A percentile compares a stretch with the other conserved stretches of the same genome.
These are phyloP conservation scores for Coemansia sp. DNA, from an alignment of 192 early-diverging fungal species.

Conservation along the genomic window DNA sequence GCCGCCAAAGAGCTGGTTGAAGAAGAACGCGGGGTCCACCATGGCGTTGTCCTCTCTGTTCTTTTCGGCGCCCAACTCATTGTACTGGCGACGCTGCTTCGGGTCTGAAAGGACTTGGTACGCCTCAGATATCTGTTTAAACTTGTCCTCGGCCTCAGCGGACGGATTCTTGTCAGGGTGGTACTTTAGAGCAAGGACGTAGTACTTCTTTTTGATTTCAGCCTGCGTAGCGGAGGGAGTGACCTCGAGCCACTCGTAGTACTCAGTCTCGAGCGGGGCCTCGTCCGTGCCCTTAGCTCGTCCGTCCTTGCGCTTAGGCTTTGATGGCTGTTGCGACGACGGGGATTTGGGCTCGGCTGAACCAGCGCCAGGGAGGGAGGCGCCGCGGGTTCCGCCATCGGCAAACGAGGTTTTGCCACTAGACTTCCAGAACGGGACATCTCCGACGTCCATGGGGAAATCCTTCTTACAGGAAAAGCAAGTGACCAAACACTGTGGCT, in stretches of 20 bases:
- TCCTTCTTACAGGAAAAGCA: slow-evolving; percentile 48
- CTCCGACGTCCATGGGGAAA: slow-evolving; percentile 53
- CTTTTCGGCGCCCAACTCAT: slow-evolving; percentile 75
- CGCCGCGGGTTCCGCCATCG: slow-evolving; percentile 6
- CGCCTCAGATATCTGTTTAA: slow-evolving; percentile 95
- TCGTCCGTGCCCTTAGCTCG: slow-evolving; percentile 63
- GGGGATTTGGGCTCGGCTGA: background rate
- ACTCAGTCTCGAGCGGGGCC: slow-evolving; percentile 76
- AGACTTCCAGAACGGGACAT: slow-evolving; percentile 54
- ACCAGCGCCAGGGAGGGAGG: background rate
- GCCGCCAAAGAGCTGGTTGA: slow-evolving; percentile 95
- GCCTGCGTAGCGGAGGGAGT: slow-evolving; percentile 68
- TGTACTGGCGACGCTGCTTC: slow-evolving; percentile 82
- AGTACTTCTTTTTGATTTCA: slow-evolving; percentile 94
- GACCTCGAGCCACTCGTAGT: slow-evolving; percentile 89
- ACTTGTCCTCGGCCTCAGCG: slow-evolving; percentile 62
- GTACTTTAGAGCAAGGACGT: slow-evolving; percentile 58
- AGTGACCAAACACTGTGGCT: slow-evolving; percentile 24
- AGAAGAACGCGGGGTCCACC: slow-evolving; percentile 94
- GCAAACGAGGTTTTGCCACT: background rate
- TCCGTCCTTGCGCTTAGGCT: slow-evolving; percentile 36
- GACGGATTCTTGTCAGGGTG: slow-evolving; percentile 60
- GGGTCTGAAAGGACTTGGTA: slow-evolving; percentile 96
- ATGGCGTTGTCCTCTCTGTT: slow-evolving; percentile 60
- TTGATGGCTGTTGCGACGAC: slow-evolving; percentile 12